Evolutionary conservation across 1,139 yeast species (phyloP), one percentile per base, ranked within the genome.

Genomic region (Taiozyma sp.): DNA sequence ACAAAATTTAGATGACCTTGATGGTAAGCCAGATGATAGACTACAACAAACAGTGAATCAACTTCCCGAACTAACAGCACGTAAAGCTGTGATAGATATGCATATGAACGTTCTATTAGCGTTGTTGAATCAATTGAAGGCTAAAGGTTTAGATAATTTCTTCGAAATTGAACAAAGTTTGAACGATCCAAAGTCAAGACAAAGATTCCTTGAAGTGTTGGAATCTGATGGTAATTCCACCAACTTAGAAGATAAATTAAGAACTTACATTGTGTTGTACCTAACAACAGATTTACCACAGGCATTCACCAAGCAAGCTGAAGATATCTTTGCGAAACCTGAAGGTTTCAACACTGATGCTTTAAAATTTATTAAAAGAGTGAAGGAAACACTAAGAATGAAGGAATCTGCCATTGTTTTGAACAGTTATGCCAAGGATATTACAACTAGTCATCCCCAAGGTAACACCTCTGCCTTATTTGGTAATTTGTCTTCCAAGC

Each of bases 31-130:
- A 51, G 79, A 80, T 43, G 89, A 86, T 58, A 90, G 96, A 7
- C 74, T 85, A 50, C 93, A 86, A 67, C 89, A 83, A 59, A 97
- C 97, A 5, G 92, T 93, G 43, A 92, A 91, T 51, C 92, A 92
- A 36, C 76, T 93, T 53, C 99, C 99, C 1, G 96, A 90, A 67
- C 75, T 93, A 56, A 90, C 98, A 0, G 90, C 92, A 10, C 80
- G 96, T 60, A 93, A 93, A 67, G 78, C 84, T 49, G 83, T 92
- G 24, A 84, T 93, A 61, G 99, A 93, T 69, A 88, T 89, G 86
- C 99, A 93, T 71, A 93, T 93, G 97, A 92, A 91, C 64, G 92
- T 93, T 44, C 83, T 96, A 58, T 90, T 97, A 8, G 81, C 93
- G 10, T 73, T 93, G 52, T 78, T 95, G 54, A 84, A 85, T 63